phyloP scores from a whole-genome alignment of 1,139 yeast species.

The Petasospora rhodanensis region DNA sequence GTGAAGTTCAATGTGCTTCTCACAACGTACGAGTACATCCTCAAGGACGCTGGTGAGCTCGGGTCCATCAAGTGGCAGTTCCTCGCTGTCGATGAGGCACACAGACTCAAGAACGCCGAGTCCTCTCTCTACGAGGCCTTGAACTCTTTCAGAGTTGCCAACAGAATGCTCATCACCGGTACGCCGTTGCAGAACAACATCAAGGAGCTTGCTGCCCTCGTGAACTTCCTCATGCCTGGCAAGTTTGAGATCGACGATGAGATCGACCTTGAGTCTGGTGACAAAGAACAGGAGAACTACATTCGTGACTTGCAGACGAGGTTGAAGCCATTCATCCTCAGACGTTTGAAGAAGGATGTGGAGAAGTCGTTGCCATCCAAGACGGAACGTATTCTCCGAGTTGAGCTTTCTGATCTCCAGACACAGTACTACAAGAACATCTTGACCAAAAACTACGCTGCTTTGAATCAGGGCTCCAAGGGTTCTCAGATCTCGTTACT shows the following conservation, averaged over 20 bases:
- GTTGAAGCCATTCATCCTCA: constrained; percentile 84
- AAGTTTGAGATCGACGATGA: constrained; percentile 84
- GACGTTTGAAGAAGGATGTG: constrained; percentile 94
- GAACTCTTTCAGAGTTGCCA: constrained; percentile 74
- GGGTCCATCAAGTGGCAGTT: constrained; percentile 93
- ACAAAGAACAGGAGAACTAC: constrained; percentile 80
- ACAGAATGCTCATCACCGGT: constrained; percentile 90
- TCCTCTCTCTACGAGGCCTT: constrained; percentile 88
- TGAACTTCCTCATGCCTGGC: constrained; percentile 96
- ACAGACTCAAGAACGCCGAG: constrained; percentile 90
- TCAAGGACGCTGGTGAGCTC: constrained; percentile 78
- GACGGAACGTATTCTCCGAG: constrained; percentile 90
- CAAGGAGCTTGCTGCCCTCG: constrained; percentile 90
- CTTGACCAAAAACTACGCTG: constrained; percentile 84
- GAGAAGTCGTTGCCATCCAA: constrained; percentile 94
- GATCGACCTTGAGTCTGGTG: constrained; percentile 88
- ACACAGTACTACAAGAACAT: constrained; percentile 94
- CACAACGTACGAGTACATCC: constrained; percentile 93
- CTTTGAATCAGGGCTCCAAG: constrained; percentile 78
- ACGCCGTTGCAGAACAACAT: constrained; percentile 96
- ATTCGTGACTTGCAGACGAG: constrained; percentile 80
- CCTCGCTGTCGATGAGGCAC: constrained; percentile 98
- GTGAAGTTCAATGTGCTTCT: constrained; percentile 83
- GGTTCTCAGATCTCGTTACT: constrained; percentile 82
- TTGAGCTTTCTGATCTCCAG: constrained; percentile 91